phyloP scores from a whole-genome alignment of 2,329 filamentous ascomycete genomes.

The Eurotiales sp. region DNA sequence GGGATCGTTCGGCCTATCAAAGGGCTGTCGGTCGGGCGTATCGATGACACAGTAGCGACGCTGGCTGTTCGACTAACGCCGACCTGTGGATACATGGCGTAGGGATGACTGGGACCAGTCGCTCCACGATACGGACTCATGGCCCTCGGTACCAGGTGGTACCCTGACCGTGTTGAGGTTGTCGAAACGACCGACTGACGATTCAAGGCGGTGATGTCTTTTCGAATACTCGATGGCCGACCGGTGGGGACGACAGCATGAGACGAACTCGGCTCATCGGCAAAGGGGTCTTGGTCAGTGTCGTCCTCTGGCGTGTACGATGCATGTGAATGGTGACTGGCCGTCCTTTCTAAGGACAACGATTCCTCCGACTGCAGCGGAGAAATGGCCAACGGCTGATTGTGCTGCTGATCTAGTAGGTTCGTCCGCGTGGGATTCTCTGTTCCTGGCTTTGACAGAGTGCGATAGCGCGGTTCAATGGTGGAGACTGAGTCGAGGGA shows the following conservation, averaged over 20 bases:
- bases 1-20: constrained; percentile 63
- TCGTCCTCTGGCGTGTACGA: constrained; percentile 21
- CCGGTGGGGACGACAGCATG: constrained; percentile 12
- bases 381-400: constrained; percentile 4
- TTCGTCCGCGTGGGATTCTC: constrained; percentile 6
- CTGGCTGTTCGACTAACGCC: constrained; percentile 56
- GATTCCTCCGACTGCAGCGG: constrained; percentile 4
- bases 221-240: constrained; percentile 34
- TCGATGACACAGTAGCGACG: constrained; percentile 67
- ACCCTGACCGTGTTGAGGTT: constrained; percentile 30
- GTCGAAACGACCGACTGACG: constrained; percentile 26
- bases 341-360: constrained; percentile 24
- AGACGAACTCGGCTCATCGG: constrained; percentile 26
- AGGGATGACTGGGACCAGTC: constrained; percentile 75
- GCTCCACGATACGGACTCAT: constrained; percentile 67
- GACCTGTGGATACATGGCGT: constrained; percentile 78
- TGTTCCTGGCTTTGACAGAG: constrained; percentile 12
- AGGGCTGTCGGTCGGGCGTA: constrained; percentile 55
- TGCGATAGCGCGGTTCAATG: constrained; percentile 20
- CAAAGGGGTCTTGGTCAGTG: constrained; percentile 31
- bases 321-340: constrained; percentile 12
- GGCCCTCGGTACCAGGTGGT: constrained; percentile 44
- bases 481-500: constrained; percentile 33
- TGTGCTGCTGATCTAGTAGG: constrained; percentile 2
- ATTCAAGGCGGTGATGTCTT: constrained; percentile 33